Percentiles rank a stretch among this genome's conserved stretches.
Conservation (phyloP, 192 early-diverging fungal genomes). For the Podila clonocystis region DNA sequence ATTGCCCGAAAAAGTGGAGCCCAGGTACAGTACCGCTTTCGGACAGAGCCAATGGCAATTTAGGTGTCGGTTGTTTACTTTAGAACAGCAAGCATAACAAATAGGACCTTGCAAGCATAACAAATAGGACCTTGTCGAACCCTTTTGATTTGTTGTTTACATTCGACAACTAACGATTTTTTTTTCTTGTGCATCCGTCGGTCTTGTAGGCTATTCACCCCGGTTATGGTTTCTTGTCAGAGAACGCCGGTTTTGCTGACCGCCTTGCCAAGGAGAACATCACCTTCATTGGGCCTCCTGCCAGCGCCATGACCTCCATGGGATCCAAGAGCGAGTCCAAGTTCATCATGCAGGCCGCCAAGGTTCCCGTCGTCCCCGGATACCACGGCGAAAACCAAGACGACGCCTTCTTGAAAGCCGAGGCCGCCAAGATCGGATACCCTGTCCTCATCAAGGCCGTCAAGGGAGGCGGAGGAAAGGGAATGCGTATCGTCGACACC, state of each 20-base stretch:
- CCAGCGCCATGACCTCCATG: constrained; percentile 90
- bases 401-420: constrained; percentile 71
- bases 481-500: constrained; percentile 91
- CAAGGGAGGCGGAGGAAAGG: constrained; percentile 97
- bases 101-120: not conserved
- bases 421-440: constrained; percentile 89
- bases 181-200: not conserved
- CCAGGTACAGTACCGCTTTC: constrained; percentile 60
- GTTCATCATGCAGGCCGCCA: constrained; percentile 88
- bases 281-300: constrained; percentile 92
- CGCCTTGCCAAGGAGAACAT: constrained; percentile 70
- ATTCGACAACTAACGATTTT: not conserved
- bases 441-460: constrained; percentile 98
- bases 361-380: constrained; percentile 93
- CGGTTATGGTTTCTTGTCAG: constrained; percentile 97
- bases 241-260: constrained; percentile 92
- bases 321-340: constrained; percentile 95
- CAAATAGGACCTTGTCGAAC: not conserved
- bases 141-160: not conserved
- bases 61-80: constrained; percentile 2
- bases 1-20: constrained; percentile 78
- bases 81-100: not conserved
- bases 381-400: constrained; percentile 93
- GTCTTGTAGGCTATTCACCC: constrained; percentile 87
- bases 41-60: not conserved